Base-by-base conservation (phyloP, 2,329 filamentous ascomycete species). In the Myriangium duriaei region DNA sequence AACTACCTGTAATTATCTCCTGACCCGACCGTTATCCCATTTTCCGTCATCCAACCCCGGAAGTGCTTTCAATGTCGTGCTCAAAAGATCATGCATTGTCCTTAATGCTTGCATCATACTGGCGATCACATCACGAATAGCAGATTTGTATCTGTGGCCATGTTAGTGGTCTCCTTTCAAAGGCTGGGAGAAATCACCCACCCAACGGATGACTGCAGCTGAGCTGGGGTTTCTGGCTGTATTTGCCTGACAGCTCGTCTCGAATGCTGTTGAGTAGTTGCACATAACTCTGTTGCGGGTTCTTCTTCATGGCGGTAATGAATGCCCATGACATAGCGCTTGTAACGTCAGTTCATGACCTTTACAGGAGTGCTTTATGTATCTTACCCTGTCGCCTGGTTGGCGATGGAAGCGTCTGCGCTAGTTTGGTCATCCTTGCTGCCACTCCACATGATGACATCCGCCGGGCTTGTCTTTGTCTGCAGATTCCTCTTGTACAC, bases 381-480 rank as follows among this genome's bases (percentile, higher is more conserved):
- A 12, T 32, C 36, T 39, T 28, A 39, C 36, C 91, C 91, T 0
- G 91, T 98, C 21, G 91, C 88, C 63, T 95, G 73, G 40, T 84
- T 77, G 30, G 72, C 75, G 48, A 96, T 95, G 17, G 77, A 82
- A 10, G 91, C 87, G 59, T 98, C 91, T 62, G 85, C 82, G 42
- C 86, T 93, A 49, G 91, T 98, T 63, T 96, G 91, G 44, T 79
- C 76, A 56, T 98, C 91, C 62, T 94, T 95, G 65, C 84, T 92
- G 41, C 91, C 91, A 44, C 84, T 93, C 81, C 87, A 94, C 83
- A 95, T 93, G 56, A 98, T 76, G 19, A 98, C 91, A 60, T 98
- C 91, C 29, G 91, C 91, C 1, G 87, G 80, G 39, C 81, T 91
- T 11, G 91, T 96, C 65, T 92, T 92, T 30, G 88, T 96, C 48